Percentiles rank a stretch among this genome's conserved stretches.
Evolutionary conservation across 2,329 filamentous ascomycete species (phyloP).

Genomic region (Verruconis gallopava): DNA sequence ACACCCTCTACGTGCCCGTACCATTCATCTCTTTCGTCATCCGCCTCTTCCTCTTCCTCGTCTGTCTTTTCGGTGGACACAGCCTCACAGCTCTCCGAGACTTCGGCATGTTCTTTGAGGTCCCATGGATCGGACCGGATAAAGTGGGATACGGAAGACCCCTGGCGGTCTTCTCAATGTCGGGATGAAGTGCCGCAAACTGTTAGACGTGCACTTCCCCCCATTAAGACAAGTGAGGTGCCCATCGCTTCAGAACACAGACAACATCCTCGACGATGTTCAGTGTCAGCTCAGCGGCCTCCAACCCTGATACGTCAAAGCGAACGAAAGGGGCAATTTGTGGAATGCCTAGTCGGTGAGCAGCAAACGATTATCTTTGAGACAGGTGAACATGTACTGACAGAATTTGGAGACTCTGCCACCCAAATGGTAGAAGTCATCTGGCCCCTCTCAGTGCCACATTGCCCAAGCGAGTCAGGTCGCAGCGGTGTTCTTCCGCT

Average conservation of each 20-base stretch:
- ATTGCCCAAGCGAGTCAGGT: constrained; percentile 53
- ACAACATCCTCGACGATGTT: constrained; percentile 47
- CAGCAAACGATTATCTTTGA: neutral
- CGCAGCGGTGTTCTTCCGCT: constrained; percentile 77
- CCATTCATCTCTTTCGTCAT: constrained; percentile 57
- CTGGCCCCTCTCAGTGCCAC: constrained; percentile 80
- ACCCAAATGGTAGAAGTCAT: constrained; percentile 96
- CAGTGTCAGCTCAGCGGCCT: constrained; percentile 34
- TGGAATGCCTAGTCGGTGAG: constrained; percentile 97
- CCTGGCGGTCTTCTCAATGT: constrained; percentile 26
- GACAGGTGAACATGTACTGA: constrained; percentile 10
- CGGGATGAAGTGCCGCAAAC: constrained; percentile 18
- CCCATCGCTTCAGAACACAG: constrained; percentile 48
- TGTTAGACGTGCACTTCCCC: constrained; percentile 17
- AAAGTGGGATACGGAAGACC: constrained; percentile 17
- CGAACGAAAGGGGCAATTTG: constrained; percentile 88
- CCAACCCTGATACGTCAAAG: constrained; percentile 72
- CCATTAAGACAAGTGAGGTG: constrained; percentile 21
- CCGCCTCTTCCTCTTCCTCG: constrained; percentile 61
- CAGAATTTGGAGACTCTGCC: constrained; percentile 62
- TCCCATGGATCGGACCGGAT: constrained; percentile 36
- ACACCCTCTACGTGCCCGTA: constrained; percentile 42
- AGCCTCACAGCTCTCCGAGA: constrained; percentile 54
- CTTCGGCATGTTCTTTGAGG: constrained; percentile 47
- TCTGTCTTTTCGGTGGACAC: constrained; percentile 64